Evolutionary conservation across 345 rosid species (phyloP).

Genomic region (Lenwebbia sp.): DNA sequence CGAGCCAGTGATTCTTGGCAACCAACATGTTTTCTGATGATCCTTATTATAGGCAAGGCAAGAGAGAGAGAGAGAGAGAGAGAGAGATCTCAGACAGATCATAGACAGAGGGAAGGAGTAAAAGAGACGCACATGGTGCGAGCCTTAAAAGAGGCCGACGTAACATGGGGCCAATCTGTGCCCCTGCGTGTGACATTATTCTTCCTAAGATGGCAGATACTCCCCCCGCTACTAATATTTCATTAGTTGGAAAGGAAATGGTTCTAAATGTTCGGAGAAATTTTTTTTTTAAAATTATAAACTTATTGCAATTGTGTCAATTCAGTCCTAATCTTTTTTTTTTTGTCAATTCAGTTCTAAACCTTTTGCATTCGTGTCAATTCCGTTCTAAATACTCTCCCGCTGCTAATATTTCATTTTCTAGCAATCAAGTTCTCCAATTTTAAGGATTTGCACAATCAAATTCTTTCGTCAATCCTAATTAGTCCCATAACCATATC

Average conservation of each 20-base stretch:
- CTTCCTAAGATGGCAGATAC: not conserved
- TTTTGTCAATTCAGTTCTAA: no score
- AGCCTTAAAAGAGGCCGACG: not conserved
- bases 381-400: no score
- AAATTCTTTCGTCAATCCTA: not conserved
- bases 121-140: not conserved
- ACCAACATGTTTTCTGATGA: not conserved
- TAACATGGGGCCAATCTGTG: not conserved
- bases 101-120: not conserved
- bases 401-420: not conserved
- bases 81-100: not conserved
- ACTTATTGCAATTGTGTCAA: no score
- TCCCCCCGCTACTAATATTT: not conserved
- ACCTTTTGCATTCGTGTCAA: no score
- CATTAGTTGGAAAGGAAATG: not conserved
- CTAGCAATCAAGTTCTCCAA: not conserved
- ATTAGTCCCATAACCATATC: not conserved
- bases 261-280: not conserved
- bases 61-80: not conserved
- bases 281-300: no score
- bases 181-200: not conserved
- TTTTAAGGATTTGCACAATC: not conserved
- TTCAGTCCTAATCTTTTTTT: no score
- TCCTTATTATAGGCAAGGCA: not conserved
- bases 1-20: not conserved